Evolutionary conservation across 2,329 filamentous ascomycete genomes (phyloP).

Genomic region (Botrytis porri): DNA sequence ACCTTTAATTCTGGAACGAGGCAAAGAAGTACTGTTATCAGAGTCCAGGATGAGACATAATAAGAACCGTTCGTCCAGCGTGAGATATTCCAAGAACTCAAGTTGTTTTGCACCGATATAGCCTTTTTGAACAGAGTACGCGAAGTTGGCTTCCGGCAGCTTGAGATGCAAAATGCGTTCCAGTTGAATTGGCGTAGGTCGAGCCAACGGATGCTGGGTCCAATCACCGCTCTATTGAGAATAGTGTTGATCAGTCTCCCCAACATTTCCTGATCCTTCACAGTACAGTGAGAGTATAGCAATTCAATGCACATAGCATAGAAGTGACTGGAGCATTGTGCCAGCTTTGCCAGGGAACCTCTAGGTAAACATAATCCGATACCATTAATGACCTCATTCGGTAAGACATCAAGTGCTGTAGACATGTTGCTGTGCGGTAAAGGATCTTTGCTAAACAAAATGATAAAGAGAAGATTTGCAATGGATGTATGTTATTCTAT

Average conservation of each 20-base stretch:
- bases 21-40: not conserved
- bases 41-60: not conserved
- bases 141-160: not conserved
- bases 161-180: accelerated
- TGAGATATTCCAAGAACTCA: not conserved
- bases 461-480: not conserved
- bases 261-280: not conserved
- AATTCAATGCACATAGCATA: not conserved
- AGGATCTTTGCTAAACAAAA: not conserved
- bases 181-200: not conserved
- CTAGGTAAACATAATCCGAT: not conserved
- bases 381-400: not conserved
- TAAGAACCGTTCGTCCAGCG: not conserved
- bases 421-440: not conserved
- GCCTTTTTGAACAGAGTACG: not conserved
- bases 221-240: not conserved
- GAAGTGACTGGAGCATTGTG: not conserved
- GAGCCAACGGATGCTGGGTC: not conserved
- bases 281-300: not conserved
- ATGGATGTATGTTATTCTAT: not conserved
- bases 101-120: not conserved
- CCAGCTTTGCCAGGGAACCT: not conserved
- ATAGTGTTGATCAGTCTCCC: not conserved
- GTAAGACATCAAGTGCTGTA: not conserved
- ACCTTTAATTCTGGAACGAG: not conserved